Evolutionary conservation across 2,329 filamentous ascomycete species (phyloP), one percentile per base, ranked within the genome.

Genomic region (Fusarium xylarioides): DNA sequence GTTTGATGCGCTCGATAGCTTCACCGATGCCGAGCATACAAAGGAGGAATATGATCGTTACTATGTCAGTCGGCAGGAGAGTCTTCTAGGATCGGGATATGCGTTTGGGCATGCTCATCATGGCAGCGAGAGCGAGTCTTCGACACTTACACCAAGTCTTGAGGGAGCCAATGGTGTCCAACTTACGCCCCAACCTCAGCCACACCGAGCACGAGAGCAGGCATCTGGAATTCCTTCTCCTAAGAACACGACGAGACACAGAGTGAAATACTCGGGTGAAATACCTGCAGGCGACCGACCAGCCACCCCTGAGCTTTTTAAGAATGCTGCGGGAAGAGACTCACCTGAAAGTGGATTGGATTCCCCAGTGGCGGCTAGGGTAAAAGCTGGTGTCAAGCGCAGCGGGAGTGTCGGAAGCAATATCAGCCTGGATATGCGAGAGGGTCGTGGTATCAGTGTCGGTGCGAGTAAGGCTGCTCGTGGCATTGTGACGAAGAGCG

Each of bases 1-100:
- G 4, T 95, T 97, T 72, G 92, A 97, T 76, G 95, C 96, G 0
- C 85, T 99, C 15, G 91, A 97, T 67, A 91, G 87, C 75, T 94
- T 92, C 79, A 89, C 87, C 5, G 85, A 86, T 46, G 85, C 88
- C 0, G 85, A 87, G 53, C 88, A 91, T 76, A 86, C 86, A 4
- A 83, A 87, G 64, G 89, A 90, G 76, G 88, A 92, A 77, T 91
- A 89, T 73, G 88, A 87, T 59, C 85, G 85, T 44, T 91, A 91
- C 76, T 83, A 83, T 55, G 80, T 83, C 34, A 87, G 86, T 34
- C 83, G 88, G n/a, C 83, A 85, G 52, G 83, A 84, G 68, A 89
- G 86, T 74, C 77, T 89, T 16, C 79, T 88, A 12, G 84, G 82
- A 7, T 82, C 82, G 7, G 79, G 76, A 18, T 77, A 76, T 49